Evolutionary conservation across 108 stramenopile genomes (phyloP).

Genomic region (Schizochytrium sp.): DNA sequence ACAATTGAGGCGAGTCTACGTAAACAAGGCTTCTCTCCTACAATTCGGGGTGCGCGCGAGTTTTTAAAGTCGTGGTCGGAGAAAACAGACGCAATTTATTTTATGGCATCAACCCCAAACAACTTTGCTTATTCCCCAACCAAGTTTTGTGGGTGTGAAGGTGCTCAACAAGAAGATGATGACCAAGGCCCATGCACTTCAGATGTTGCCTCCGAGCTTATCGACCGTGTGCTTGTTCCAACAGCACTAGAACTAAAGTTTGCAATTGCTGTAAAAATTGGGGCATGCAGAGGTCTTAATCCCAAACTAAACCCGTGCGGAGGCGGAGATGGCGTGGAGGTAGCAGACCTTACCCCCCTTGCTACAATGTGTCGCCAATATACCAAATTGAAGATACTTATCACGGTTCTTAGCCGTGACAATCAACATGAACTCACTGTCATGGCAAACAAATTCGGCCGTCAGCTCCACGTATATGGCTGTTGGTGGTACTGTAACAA

Average conservation of each 20-base stretch:
- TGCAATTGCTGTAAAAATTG: constrained; percentile 88
- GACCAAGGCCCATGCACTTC: neutral
- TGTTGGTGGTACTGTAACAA: constrained; percentile 93
- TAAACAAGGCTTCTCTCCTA: constrained; percentile 79
- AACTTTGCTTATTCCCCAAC: constrained; percentile 76
- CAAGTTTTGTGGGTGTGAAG: too few species aligned
- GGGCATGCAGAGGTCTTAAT: constrained; percentile 84
- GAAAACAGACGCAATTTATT: constrained; percentile 87
- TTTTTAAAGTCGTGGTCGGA: constrained; percentile 86
- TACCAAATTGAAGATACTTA: constrained; percentile 86
- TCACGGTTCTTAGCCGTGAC: constrained; percentile 84
- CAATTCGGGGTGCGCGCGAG: constrained; percentile 81
- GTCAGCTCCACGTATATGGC: constrained; percentile 89
- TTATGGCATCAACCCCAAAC: constrained; percentile 92
- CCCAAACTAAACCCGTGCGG: constrained; percentile 72
- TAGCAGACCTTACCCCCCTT: constrained; percentile 80
- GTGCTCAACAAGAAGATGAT: neutral
- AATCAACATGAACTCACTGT: constrained; percentile 91
- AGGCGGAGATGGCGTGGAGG: constrained; percentile 86
- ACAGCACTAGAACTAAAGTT: constrained; percentile 85
- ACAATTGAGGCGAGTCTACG: constrained; percentile 77
- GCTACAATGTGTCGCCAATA: constrained; percentile 78
- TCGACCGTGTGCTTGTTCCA: constrained; percentile 83
- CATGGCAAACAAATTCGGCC: constrained; percentile 84
- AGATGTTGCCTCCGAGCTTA: constrained; percentile 74